Base-by-base conservation (phyloP, 352 stramenopile species). In the Pythium guiyangense region DNA sequence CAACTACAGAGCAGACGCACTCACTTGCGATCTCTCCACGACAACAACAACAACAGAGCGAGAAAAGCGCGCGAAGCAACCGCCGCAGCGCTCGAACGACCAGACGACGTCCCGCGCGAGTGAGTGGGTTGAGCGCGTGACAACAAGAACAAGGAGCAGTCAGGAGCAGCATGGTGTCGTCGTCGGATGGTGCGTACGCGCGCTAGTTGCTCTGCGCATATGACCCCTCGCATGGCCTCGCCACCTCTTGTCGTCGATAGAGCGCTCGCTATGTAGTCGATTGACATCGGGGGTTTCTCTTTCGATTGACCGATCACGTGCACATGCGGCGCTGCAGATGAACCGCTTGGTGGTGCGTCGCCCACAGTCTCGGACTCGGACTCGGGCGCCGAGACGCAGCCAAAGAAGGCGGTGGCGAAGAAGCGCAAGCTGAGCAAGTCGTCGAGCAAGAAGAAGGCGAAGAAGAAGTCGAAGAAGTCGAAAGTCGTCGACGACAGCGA, bases 331-430 rank as follows among this genome's bases (percentile, higher is more conserved):
- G 5, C n/a, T 63, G 42, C 51, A 89, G 84, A 94, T 44, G 84
- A 92, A 63, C 67, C 71, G 51, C 77, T 84, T n/a, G 78, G 68
- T 49, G 68, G 73, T 3, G 81, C 70, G 37, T 96, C 83, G 59
- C 86, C 86, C 29, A 86, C 82, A 2, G 84, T 96, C 31, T 94
- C 84, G 43, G 84, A 94, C 58, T 96, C 86, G 53, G 86, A 92
- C 57, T 91, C 84, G 26, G 86, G 84, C 37, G 66, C 59, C 2
- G 76, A 88, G 25, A 77, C 76, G 51, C 46, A 75, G 51, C 61
- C 69, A 25, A 68, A 77, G 31, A 52, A 70, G 20, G 25, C 34
- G 46, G 22, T 22, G 22, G 47, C 46, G 34, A 90, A 88, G 69
- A 93, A 93, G 71, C 83, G 83, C 54, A 89, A 88, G 57, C 43